A percentile compares a stretch with the other conserved stretches of the same genome.
Evolutionary conservation across 2,329 filamentous ascomycete species (phyloP).

Genomic region (Ascochyta rabiei): DNA sequence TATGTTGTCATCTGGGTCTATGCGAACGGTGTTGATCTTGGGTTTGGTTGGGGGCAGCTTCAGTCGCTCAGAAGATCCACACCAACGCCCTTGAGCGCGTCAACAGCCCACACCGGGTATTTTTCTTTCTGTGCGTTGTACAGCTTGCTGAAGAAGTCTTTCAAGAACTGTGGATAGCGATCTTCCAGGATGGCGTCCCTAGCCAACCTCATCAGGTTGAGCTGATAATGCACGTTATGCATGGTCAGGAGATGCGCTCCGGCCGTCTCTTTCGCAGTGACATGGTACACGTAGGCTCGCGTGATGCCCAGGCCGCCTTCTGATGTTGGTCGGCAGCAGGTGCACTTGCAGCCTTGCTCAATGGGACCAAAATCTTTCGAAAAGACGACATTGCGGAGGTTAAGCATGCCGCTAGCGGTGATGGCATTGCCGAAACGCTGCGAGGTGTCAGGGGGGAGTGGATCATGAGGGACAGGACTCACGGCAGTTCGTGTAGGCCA

Average conservation of each 20-base stretch:
- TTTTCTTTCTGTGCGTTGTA: conserved; percentile 67
- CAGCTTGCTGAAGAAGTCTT: conserved; percentile 75
- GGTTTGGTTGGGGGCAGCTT: not conserved
- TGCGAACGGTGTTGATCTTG: not conserved
- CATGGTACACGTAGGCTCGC: conserved; percentile 87
- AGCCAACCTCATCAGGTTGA: conserved; percentile 78
- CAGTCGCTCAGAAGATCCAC: conserved; percentile 54
- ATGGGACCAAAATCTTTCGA: conserved; percentile 82
- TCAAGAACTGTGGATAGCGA: conserved; percentile 77
- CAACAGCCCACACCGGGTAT: conserved; percentile 85
- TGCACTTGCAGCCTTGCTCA: conserved; percentile 81
- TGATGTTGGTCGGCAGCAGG: conserved; percentile 70
- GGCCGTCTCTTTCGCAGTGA: conserved; percentile 91
- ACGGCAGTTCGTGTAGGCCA: conserved; percentile 95
- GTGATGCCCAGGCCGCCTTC: conserved; percentile 81
- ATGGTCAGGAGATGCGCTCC: conserved; percentile 86
- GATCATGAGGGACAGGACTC: conserved; percentile 30
- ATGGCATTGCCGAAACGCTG: conserved; percentile 91
- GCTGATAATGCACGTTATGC: conserved; percentile 93
- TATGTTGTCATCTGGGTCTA: not conserved
- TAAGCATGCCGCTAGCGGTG: conserved; percentile 79
- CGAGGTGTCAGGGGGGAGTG: conserved; percentile 4
- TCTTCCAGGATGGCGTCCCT: conserved; percentile 83
- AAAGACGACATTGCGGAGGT: conserved; percentile 77
- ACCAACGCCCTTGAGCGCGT: conserved; percentile 77